Percentiles rank a stretch among this genome's conserved stretches.
phyloP scores from a whole-genome alignment of 2,329 filamentous ascomycete genomes.

The Botryotinia calthae region DNA sequence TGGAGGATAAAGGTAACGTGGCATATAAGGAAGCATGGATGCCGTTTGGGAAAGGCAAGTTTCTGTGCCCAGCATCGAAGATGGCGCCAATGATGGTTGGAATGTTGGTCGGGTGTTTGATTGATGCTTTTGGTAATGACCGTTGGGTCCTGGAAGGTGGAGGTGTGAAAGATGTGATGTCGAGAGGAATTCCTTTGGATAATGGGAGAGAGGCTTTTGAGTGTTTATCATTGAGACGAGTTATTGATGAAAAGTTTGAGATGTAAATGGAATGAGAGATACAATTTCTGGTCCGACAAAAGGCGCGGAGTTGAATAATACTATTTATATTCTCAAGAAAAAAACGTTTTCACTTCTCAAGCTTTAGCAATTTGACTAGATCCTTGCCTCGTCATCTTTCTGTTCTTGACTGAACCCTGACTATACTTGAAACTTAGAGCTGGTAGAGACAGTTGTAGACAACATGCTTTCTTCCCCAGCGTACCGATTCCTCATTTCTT shows the following conservation, averaged over 20 bases:
- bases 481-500: too few relatives aligned
- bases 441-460: too few relatives aligned
- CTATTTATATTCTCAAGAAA: background rate
- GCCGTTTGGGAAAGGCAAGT: constrained; percentile 15
- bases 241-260: background rate
- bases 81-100: constrained; percentile 20
- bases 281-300: fast-evolving
- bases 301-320: background rate
- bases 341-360: background rate
- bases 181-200: background rate
- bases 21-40: constrained; percentile 14
- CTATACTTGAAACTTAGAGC: background rate
- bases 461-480: too few relatives aligned
- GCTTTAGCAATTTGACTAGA: background rate
- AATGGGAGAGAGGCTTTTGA: constrained; percentile 15
- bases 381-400: background rate
- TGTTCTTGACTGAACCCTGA: background rate
- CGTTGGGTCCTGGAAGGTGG: background rate
- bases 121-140: background rate
- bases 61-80: constrained; percentile 10
- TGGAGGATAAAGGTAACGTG: background rate
- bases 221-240: background rate
- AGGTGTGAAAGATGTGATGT: background rate
- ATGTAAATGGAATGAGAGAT: background rate
- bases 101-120: constrained; percentile 13